A percentile compares a stretch with the other conserved stretches of the same genome.
These are phyloP conservation scores for Penicillium sp. DNA, from an alignment of 2,329 filamentous ascomycete species.

Conservation along the genomic window DNA sequence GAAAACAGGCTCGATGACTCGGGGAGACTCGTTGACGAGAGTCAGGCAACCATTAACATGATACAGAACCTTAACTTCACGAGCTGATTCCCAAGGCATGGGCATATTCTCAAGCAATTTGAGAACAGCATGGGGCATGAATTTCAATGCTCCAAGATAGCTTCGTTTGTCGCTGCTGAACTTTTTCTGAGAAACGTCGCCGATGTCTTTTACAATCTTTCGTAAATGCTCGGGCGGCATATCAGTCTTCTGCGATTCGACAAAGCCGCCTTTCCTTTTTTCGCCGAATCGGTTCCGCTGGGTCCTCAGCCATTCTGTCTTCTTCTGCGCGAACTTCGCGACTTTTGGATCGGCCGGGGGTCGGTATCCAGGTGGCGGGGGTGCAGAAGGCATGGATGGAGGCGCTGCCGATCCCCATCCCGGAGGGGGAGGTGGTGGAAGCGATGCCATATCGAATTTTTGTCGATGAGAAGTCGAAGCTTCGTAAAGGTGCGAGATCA, in stretches of 20 bases:
- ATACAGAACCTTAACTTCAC: constrained; percentile 96
- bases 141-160: constrained; percentile 94
- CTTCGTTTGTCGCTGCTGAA: constrained; percentile 98
- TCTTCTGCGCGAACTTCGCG: constrained; percentile 97
- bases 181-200: constrained; percentile 98
- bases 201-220: constrained; percentile 97
- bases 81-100: constrained; percentile 97
- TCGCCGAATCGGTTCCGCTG: constrained; percentile 93
- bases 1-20: constrained; percentile 96
- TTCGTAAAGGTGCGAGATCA: constrained; percentile 16
- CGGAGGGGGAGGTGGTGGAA: constrained; percentile 65
- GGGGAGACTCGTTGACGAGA: constrained; percentile 90
- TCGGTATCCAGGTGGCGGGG: constrained; percentile 80
- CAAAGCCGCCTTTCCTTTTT: constrained; percentile 93
- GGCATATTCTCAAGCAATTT: constrained; percentile 99
- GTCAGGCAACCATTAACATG: constrained; percentile 98
- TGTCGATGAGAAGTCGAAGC: constrained; percentile 10
- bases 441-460: constrained; percentile 51
- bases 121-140: constrained; percentile 97
- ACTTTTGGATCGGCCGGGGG: constrained; percentile 76
- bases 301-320: constrained; percentile 93
- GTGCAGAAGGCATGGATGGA: constrained; percentile 55
- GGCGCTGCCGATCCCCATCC: constrained; percentile 56
- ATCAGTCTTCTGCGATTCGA: constrained; percentile 96
- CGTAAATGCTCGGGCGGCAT: constrained; percentile 98